A percentile compares a stretch with the other conserved stretches of the same genome.
Conservation (phyloP, 768 basidiomycete species). For the Mycena filopes region DNA sequence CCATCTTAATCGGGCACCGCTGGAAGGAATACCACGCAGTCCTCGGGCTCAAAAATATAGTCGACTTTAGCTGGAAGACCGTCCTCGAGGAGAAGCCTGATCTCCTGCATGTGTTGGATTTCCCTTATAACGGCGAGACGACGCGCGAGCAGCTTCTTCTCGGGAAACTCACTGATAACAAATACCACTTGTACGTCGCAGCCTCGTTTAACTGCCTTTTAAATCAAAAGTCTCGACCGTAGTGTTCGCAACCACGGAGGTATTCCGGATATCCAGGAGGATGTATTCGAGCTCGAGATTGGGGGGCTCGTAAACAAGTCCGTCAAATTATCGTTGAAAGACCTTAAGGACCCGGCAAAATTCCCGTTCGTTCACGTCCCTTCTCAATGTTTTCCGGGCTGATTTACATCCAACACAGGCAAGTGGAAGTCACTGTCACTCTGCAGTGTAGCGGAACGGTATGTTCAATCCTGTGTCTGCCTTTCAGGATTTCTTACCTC, state of each 20-base stretch:
- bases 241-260: conserved; percentile 67
- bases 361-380: conserved; percentile 52
- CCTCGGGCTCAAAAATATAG: conserved; percentile 56
- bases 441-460: conserved; percentile 64
- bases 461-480: neutral
- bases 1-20: conserved; percentile 58
- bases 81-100: conserved; percentile 63
- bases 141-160: conserved; percentile 52
- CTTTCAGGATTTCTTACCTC: neutral
- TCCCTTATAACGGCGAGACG: conserved; percentile 68
- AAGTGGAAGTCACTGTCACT: conserved; percentile 61
- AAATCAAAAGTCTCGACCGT: too few species aligned
- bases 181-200: conserved; percentile 61
- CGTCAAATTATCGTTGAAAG: conserved; percentile 55
- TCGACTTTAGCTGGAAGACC: conserved; percentile 62
- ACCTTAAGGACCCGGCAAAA: conserved; percentile 57
- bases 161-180: conserved; percentile 60
- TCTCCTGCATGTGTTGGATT: conserved; percentile 62
- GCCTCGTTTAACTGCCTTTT: neutral
- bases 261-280: conserved; percentile 59
- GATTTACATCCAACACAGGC: conserved; percentile 42
- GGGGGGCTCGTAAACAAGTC: conserved; percentile 60
- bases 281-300: conserved; percentile 59
- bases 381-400: neutral
- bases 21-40: conserved; percentile 66